Conservation (phyloP, 2,329 filamentous ascomycete species). For the Hymenoscyphus fructigenus region DNA sequence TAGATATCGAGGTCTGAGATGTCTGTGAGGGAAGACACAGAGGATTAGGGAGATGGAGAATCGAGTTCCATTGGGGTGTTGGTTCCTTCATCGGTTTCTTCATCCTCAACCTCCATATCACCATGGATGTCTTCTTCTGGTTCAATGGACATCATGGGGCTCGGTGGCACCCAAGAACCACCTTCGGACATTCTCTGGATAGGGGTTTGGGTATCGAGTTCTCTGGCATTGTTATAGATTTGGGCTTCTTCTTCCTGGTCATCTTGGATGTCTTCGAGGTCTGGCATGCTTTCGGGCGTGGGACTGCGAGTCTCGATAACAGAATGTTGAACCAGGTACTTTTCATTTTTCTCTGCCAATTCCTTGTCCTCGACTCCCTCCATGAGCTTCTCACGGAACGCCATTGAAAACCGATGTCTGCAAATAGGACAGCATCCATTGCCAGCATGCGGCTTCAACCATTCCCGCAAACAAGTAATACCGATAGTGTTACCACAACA, state of each 20-base stretch:
- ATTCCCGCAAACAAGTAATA: constrained; percentile 21
- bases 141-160: neutral
- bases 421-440: constrained; percentile 23
- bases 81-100: neutral
- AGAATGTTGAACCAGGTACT: neutral
- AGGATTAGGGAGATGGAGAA: neutral
- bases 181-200: neutral
- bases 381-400: constrained; percentile 21
- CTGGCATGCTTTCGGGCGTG: neutral
- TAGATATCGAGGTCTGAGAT: neutral
- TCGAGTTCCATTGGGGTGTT: neutral
- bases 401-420: constrained; percentile 16
- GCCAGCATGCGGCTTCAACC: constrained; percentile 13
- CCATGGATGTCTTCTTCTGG: neutral
- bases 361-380: constrained; percentile 5
- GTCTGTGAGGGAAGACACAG: neutral
- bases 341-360: neutral
- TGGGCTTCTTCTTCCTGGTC: neutral
- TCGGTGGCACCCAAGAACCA: too few species aligned
- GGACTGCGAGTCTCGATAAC: neutral
- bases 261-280: neutral
- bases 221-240: neutral
- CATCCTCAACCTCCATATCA: neutral
- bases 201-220: neutral
- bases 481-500: constrained; percentile 30